Base-by-base conservation (phyloP, 2,329 filamentous ascomycete species). In the Aspergillus costaricaensis region DNA sequence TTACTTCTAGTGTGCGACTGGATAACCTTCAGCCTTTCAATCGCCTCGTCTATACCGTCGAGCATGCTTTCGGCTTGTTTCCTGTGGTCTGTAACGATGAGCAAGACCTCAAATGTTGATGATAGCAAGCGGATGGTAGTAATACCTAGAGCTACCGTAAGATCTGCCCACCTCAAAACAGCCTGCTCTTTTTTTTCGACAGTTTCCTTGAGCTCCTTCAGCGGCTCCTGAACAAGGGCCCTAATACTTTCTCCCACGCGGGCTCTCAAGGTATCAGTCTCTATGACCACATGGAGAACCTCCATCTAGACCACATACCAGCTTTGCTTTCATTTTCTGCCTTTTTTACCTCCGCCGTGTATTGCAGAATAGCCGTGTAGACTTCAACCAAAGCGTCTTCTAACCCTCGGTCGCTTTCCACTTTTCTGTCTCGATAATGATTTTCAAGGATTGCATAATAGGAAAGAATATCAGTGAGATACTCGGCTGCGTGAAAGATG, bases 381-480 rank as follows among this genome's bases (percentile, higher is more conserved):
- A 54, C 57, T 3, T 38, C 23, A 27, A 59, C 19, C 15, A 59
- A 27, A 38, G 50, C 41, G 2, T 59, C 8, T n/a, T 59, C 50
- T 5, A 59, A 36, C 2, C 47, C 23, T 10, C 36, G 39, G 14
- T 59, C 27, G 19, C 49, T 59, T n/a, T 10, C 27, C 14, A 48
- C 39, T 14, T 39, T 25, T 30, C 52, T 21, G 2, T 32, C 15
- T 27, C 57, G 57, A 41, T 49, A 39, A 14, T 59, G 25, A 6
- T 17, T 50, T 21, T 59, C 57, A 27, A 59, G 21, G 30, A 59
- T 38, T 4, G 50, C 17, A 30, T 54, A 52, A 23, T 59, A 59
- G 27, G 57, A 19, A 41, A 59, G 57, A 25, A 15, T 52, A 3
- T 23, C 9, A 5, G 50, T 39, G 14, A 59, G 41, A 39, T 54